Base-by-base conservation (phyloP, 495 filamentous ascomycete genomes). In the Achaetomiella virescens region DNA sequence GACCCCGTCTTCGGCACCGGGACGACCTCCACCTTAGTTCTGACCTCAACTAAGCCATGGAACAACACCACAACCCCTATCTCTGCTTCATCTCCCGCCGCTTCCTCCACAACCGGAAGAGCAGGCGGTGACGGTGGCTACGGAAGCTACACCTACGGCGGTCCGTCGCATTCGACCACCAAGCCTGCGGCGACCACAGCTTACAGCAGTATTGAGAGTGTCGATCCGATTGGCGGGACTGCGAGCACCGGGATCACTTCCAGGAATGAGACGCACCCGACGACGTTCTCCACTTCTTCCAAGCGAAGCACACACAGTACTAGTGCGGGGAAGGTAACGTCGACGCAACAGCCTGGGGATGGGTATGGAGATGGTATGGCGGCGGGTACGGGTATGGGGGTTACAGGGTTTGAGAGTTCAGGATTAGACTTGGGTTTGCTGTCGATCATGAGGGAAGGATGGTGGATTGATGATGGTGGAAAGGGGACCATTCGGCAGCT, bases 71-170 rank as follows among this genome's bases (percentile, higher is more conserved):
- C 56, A 4, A 10, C 43, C 15, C 10, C 44, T 8, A 27, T 22
- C 3, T 18, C 38, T 31, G 22, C 33, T 22, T 10, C 42, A 25
- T 8, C 35, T 8, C 12, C n/a, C 17, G 24, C 44, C 12, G 6
- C 29, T 17, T 18, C 54, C 20, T 54, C 41, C 1, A 12, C 27
- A 40, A 40, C 31, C 7, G 22, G 6, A 14, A n/a, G 3, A 20
- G 14, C n/a, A 3, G 29, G n/a, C n/a, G 20, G 12, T 2, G 20
- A 41, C 18, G 40, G 17, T 10, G 14, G 18, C 0, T 57, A 57
- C 21, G 54, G 54, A 18, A 45, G 54, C 29, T 57, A 57, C 33
- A 51, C 20, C 12, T 57, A 40, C 48, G 20, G 43, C 15, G 25
- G 11, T 20, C 48, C 35, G 10, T 17, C 11, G 18, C 31, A 17